Conservation (phyloP, 495 filamentous ascomycete genomes). For the Platismatia glauca region DNA sequence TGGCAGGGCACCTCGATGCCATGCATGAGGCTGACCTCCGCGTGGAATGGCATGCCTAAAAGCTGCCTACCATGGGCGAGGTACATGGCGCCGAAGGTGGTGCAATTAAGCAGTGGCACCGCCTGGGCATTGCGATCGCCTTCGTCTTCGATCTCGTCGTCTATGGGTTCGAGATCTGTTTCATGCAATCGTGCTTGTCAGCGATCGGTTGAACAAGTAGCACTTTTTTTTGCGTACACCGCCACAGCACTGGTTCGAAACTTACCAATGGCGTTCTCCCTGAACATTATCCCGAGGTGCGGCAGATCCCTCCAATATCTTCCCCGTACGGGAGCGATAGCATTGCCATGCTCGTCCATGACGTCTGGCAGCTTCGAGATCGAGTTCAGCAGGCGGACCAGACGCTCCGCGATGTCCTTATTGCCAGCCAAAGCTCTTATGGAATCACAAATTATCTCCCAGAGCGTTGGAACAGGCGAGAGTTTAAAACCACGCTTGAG, state of each 20-base stretch:
- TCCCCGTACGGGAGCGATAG: not conserved
- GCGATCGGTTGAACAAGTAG: not conserved
- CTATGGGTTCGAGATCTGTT: slow-evolving; percentile 2
- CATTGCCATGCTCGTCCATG: not conserved
- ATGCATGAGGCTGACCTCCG: slow-evolving; percentile 9
- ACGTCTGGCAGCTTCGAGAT: slow-evolving; percentile 9
- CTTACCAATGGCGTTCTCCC: slow-evolving; percentile 8
- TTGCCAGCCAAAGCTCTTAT: not conserved
- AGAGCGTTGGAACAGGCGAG: not conserved
- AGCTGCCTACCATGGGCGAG: slow-evolving; percentile 9
- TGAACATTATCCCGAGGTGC: slow-evolving; percentile 6
- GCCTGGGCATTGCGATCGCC: slow-evolving; percentile 2
- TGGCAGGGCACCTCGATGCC: slow-evolving; percentile 11
- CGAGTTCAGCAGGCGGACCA: slow-evolving; percentile 3
- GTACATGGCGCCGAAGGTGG: slow-evolving; percentile 12
- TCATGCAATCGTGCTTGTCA: not conserved
- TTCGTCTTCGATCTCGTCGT: slow-evolving; percentile 1
- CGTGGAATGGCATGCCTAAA: slow-evolving; percentile 16
- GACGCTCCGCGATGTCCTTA: not conserved
- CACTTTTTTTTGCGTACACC: not conserved
- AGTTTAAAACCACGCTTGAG: not conserved
- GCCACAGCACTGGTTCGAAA: not conserved
- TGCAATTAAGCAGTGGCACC: not conserved
- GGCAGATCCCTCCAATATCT: slow-evolving; percentile 16
- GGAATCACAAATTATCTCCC: slow-evolving; percentile 9